These are phyloP conservation scores for Babjeviella inositovora DNA, from an alignment of 805 yeast species.

Conservation along the genomic window DNA sequence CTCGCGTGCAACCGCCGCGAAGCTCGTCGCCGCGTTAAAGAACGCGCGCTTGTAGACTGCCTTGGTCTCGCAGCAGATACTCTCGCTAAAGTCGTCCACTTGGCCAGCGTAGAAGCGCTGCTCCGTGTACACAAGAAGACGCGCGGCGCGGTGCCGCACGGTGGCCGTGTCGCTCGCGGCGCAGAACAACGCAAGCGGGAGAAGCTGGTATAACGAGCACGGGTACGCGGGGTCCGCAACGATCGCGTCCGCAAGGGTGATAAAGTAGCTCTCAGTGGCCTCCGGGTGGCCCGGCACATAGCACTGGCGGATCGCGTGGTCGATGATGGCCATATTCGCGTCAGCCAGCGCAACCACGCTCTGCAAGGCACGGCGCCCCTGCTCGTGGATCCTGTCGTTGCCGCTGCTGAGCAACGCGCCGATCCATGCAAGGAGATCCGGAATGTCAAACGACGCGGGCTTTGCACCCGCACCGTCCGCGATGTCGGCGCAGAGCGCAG, in stretches of 20 bases:
- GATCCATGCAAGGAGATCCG: constrained; percentile 66
- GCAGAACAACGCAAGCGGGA: constrained; percentile 66
- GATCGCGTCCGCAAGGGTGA: constrained; percentile 52
- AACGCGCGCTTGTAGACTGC: constrained; percentile 81
- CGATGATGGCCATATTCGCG: constrained; percentile 29
- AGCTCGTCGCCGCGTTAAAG: constrained; percentile 58
- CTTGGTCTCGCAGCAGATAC: constrained; percentile 58
- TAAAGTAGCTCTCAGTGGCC: constrained; percentile 55
- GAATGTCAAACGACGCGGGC: constrained; percentile 59
- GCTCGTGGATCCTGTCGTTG: constrained; percentile 34
- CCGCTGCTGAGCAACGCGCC: constrained; percentile 48
- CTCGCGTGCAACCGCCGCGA: constrained; percentile 51
- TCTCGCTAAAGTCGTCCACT: constrained; percentile 37
- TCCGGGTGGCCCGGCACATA: constrained; percentile 33
- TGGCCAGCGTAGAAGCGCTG: constrained; percentile 28
- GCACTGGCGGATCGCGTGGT: constrained; percentile 57
- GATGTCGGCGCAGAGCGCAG: constrained; percentile 66
- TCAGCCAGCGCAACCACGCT: constrained; percentile 51
- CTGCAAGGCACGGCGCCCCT: constrained; percentile 59
- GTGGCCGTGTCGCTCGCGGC: constrained; percentile 58
- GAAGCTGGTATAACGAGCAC: constrained; percentile 42
- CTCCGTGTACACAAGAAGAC: constrained; percentile 55
- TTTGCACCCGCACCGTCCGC: no score
- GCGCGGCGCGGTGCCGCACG: constrained; percentile 59
- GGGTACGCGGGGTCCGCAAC: constrained; percentile 29